Evolutionary conservation across 345 rosid species (phyloP).

Genomic region (Salix caprea): DNA sequence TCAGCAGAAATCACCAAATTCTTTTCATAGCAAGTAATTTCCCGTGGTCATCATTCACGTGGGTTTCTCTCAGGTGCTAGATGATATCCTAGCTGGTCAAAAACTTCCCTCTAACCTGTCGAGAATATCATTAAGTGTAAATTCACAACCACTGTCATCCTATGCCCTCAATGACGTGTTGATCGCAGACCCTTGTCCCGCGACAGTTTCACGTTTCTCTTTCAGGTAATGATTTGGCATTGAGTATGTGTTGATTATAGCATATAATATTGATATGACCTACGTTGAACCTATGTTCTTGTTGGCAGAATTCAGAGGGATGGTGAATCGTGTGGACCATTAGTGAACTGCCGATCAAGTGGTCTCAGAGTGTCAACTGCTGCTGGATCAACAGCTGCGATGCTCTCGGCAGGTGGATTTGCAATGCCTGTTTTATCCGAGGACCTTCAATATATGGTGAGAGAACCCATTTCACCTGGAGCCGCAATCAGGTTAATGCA

Average conservation of each 20-base stretch:
- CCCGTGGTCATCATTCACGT: not conserved
- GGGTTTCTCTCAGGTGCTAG: constrained; percentile 50
- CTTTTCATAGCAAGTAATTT: not conserved
- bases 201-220: constrained; percentile 73
- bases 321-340: constrained; percentile 33
- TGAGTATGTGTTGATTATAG: not conserved
- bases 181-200: constrained; percentile 79
- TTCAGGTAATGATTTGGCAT: constrained; percentile 47
- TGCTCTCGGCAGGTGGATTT: constrained; percentile 87
- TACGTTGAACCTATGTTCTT: not conserved
- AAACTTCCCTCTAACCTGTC: constrained; percentile 49
- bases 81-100: constrained; percentile 57
- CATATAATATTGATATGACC: not conserved
- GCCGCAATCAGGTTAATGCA: constrained; percentile 47
- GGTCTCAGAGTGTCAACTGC: constrained; percentile 89
- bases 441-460: constrained; percentile 80
- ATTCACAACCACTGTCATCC: constrained; percentile 52
- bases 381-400: constrained; percentile 89
- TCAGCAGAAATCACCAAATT: not conserved
- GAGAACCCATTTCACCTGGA: constrained; percentile 72
- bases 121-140: constrained; percentile 55
- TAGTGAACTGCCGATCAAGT: constrained; percentile 74
- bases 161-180: constrained; percentile 76
- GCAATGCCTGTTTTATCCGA: constrained; percentile 62
- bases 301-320: constrained; percentile 49